Conservation (phyloP, 2,329 filamentous ascomycete genomes). For the Trichoderma koningiopsis region DNA sequence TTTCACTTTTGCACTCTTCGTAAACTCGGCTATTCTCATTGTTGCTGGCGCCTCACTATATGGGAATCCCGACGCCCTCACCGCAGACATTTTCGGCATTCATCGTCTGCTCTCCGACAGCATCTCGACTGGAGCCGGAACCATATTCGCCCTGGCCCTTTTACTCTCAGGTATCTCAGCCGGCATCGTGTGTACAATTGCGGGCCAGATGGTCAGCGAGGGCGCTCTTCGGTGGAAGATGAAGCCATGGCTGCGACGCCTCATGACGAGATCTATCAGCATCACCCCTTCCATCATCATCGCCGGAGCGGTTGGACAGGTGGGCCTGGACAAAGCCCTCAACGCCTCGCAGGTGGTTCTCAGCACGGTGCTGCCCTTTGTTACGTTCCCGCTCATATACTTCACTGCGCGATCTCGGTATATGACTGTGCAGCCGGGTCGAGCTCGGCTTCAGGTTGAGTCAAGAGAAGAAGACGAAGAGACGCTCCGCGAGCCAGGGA, state of each 20-base stretch:
- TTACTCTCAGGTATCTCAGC: constrained; percentile 79
- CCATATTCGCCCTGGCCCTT: constrained; percentile 80
- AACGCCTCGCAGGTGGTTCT: constrained; percentile 78
- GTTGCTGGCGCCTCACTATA: constrained; percentile 78
- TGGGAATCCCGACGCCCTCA: constrained; percentile 58
- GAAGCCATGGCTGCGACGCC: constrained; percentile 74
- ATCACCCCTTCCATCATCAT: constrained; percentile 84
- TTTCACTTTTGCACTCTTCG: constrained; percentile 81
- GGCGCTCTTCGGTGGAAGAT: constrained; percentile 76
- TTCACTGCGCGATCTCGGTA: constrained; percentile 79
- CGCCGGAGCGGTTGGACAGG: constrained; percentile 72
- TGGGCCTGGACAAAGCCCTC: constrained; percentile 70
- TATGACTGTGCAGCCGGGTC: constrained; percentile 68
- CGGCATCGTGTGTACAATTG: constrained; percentile 85
- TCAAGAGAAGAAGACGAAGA: constrained; percentile 25
- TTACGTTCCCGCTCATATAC: constrained; percentile 80
- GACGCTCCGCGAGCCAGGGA: constrained; percentile 23
- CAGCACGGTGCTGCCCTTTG: constrained; percentile 77
- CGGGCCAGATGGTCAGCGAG: constrained; percentile 86
- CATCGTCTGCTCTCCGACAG: constrained; percentile 69
- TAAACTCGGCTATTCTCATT: constrained; percentile 81
- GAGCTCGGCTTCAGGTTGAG: constrained; percentile 39
- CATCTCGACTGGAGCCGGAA: constrained; percentile 74
- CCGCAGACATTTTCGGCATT: constrained; percentile 82
- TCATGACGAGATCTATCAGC: constrained; percentile 77